Conservation (phyloP, 1,139 yeast species). For the Magnusiomyces tetraspermus region DNA sequence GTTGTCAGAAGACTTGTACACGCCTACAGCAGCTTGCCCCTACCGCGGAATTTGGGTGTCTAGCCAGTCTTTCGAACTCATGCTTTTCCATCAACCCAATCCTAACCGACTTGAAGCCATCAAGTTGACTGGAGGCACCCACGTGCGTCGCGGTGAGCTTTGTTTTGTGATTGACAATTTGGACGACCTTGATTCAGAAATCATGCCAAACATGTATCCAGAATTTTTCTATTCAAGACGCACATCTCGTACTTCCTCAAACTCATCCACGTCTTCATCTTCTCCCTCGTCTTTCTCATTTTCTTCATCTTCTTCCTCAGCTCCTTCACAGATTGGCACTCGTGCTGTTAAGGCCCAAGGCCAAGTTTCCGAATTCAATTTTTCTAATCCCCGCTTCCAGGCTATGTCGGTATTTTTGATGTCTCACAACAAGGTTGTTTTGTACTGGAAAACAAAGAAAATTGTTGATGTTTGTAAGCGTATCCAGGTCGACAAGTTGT, state of each 20-base stretch:
- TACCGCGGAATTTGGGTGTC: slow-evolving; percentile 28
- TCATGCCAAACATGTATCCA: slow-evolving; percentile 17
- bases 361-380: slow-evolving; percentile 22
- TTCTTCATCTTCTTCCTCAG: too few relatives aligned
- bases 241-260: not conserved
- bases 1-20: slow-evolving; percentile 11
- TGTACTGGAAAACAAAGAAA: not conserved
- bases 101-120: slow-evolving; percentile 24
- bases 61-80: slow-evolving; percentile 19
- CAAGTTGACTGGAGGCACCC: slow-evolving; percentile 26
- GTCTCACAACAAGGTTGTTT: not conserved
- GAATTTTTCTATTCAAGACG: slow-evolving; percentile 7
- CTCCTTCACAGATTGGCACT: slow-evolving; percentile 24
- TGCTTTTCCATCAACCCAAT: slow-evolving; percentile 22
- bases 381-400: slow-evolving; percentile 15
- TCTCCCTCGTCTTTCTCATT: too few relatives aligned
- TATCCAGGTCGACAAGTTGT: not conserved
- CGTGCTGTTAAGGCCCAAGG: slow-evolving; percentile 21
- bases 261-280: not conserved
- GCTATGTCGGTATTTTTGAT: not conserved
- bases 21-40: slow-evolving; percentile 14
- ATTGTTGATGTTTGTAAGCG: slow-evolving; percentile 1
- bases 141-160: slow-evolving; percentile 28
- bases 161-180: slow-evolving; percentile 24
- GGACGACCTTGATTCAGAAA: slow-evolving; percentile 8